These are phyloP conservation scores for Pyropia yezoensis DNA, from an alignment of 23 red algal species.

Conservation along the genomic window DNA sequence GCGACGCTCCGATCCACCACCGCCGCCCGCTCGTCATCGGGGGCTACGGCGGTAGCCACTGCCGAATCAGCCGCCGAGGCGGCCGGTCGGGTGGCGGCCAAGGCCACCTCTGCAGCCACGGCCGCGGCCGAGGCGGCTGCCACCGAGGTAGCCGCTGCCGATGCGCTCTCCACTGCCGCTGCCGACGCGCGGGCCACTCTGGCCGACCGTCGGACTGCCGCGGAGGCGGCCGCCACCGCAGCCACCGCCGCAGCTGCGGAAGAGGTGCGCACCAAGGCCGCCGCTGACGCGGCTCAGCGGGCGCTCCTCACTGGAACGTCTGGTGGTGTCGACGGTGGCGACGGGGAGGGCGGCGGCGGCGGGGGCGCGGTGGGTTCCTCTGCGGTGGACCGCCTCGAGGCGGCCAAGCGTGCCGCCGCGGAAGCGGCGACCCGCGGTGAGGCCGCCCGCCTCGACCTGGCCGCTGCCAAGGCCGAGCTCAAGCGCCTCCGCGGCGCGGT, in stretches of 20 bases:
- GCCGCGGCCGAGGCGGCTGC: no score
- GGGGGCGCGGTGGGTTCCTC: slow-evolving; percentile 26
- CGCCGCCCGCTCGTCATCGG: no score
- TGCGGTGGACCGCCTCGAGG: slow-evolving; percentile 55
- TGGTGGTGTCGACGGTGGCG: not conserved
- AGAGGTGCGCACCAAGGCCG: slow-evolving; percentile 9
- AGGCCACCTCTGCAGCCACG: no score
- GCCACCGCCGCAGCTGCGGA: slow-evolving; percentile 15
- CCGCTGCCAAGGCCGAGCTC: slow-evolving; percentile 16
- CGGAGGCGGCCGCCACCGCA: not conserved
- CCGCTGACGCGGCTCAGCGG: slow-evolving; percentile 26
- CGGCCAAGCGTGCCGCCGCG: slow-evolving; percentile 26
- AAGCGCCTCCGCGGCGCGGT: not conserved
- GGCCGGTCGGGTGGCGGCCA: no score
- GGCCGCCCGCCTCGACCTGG: slow-evolving; percentile 26
- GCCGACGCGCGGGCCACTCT: no score
- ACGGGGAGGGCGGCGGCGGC: not conserved
- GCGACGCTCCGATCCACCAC: no score
- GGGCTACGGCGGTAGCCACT: no score
- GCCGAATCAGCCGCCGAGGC: no score
- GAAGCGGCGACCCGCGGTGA: slow-evolving; percentile 47
- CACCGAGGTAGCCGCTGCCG: no score
- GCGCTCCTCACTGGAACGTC: slow-evolving; percentile 53
- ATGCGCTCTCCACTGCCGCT: no score
- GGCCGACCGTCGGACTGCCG: not conserved